phyloP scores from a whole-genome alignment of 2,329 filamentous ascomycete species.

The Aspergillus calidoustus region DNA sequence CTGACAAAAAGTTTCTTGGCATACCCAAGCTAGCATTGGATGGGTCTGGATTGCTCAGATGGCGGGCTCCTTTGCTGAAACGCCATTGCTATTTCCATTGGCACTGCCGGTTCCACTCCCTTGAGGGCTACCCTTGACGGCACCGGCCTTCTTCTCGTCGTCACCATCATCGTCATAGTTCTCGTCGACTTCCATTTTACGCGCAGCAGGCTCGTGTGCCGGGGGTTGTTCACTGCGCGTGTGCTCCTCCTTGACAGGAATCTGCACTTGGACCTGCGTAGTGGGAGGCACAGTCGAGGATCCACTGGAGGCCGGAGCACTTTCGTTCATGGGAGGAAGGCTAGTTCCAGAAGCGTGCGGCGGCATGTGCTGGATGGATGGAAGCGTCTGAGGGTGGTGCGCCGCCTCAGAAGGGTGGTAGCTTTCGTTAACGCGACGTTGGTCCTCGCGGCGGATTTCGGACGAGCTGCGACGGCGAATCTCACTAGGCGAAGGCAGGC shows the following conservation, averaged over 20 bases:
- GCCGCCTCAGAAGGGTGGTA: constrained; percentile 94
- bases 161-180: constrained; percentile 95
- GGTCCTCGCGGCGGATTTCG: constrained; percentile 68
- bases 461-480: constrained; percentile 78
- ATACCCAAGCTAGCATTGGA: background rate
- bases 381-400: constrained; percentile 73
- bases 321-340: constrained; percentile 61
- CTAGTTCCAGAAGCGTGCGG: constrained; percentile 56
- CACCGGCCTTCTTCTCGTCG: constrained; percentile 67
- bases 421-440: constrained; percentile 73
- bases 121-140: constrained; percentile 42
- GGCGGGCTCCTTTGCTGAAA: constrained; percentile 38
- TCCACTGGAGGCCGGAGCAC: constrained; percentile 45
- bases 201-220: constrained; percentile 78
- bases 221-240: constrained; percentile 54
- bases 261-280: constrained; percentile 61
- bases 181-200: constrained; percentile 97
- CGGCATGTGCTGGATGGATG: constrained; percentile 53
- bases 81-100: constrained; percentile 33
- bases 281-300: constrained; percentile 43
- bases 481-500: constrained; percentile 68
- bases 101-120: constrained; percentile 35
- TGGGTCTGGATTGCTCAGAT: constrained; percentile 25
- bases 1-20: background rate
- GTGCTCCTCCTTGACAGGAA: constrained; percentile 62